Evolutionary conservation across 148 eudicot species (phyloP).

Genomic region (Talinum fruticosum): DNA sequence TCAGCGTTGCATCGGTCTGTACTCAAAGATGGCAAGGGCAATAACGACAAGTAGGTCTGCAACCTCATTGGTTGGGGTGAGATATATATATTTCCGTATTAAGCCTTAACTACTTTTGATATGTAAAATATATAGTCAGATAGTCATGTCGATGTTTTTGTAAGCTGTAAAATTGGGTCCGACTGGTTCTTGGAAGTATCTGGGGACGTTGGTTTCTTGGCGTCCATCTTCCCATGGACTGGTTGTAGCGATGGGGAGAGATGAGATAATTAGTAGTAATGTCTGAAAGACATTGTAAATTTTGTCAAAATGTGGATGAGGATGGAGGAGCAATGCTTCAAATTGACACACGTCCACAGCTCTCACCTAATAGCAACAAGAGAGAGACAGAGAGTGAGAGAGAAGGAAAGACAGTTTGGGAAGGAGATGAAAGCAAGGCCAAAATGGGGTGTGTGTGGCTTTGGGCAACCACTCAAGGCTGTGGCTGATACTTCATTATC

Average conservation of each 20-base stretch:
- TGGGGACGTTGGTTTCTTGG: slow-evolving; percentile 3
- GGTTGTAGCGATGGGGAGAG: neutral
- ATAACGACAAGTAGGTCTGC: neutral
- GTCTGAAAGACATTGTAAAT: neutral
- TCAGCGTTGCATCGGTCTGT: too few species aligned
- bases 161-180: neutral
- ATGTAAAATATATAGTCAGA: neutral
- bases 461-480: slow-evolving; percentile 23
- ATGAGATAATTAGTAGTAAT: neutral
- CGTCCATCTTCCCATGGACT: neutral
- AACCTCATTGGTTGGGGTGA: neutral
- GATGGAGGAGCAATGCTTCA: slow-evolving; percentile 11
- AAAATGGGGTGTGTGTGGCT: slow-evolving; percentile 23
- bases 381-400: too few species aligned
- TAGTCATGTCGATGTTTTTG: slow-evolving; percentile 5
- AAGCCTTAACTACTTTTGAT: neutral
- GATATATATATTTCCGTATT: neutral
- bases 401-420: neutral
- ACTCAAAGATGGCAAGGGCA: too few species aligned
- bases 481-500: slow-evolving; percentile 53
- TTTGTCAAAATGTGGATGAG: slow-evolving; percentile 5
- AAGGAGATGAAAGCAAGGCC: slow-evolving; percentile 7
- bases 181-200: neutral
- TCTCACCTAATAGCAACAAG: neutral
- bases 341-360: slow-evolving; percentile 24